Conservation (phyloP, 805 yeast genomes). For the Candida quercuum region DNA sequence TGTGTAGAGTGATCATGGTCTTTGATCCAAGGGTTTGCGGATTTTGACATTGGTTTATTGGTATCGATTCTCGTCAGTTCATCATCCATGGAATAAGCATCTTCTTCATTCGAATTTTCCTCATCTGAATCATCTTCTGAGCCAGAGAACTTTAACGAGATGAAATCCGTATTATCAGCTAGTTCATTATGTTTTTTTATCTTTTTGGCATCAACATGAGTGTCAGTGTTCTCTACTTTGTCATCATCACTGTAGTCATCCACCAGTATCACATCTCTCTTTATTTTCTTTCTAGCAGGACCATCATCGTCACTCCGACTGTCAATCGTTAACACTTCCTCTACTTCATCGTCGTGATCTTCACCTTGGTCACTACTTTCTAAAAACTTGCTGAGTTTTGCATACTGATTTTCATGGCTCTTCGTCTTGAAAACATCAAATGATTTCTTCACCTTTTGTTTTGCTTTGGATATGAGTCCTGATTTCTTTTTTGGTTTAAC, state of each 20-base stretch:
- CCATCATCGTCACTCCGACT: background rate
- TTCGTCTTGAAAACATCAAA: slow-evolving; percentile 20
- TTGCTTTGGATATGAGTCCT: background rate
- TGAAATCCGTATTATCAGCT: slow-evolving; percentile 36
- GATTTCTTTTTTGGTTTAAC: no score
- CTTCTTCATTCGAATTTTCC: slow-evolving; percentile 15
- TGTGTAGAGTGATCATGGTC: slow-evolving; percentile 74
- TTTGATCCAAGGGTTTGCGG: slow-evolving; percentile 64
- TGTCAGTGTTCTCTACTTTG: no score
- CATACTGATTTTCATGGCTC: slow-evolving; percentile 21
- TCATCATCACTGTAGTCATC: slow-evolving; percentile 10
- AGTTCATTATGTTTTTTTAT: slow-evolving; percentile 21
- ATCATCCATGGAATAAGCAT: slow-evolving; percentile 25
- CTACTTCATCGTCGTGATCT: slow-evolving; percentile 1
- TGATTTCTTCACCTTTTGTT: background rate
- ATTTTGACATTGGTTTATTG: slow-evolving; percentile 13
- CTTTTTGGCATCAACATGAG: background rate
- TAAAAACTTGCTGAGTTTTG: slow-evolving; percentile 6
- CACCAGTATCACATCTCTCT: slow-evolving; percentile 2
- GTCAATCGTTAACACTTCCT: background rate
- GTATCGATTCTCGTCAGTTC: slow-evolving; percentile 10
- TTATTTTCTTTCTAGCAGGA: background rate
- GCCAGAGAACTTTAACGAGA: slow-evolving; percentile 32
- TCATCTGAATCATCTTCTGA: slow-evolving; percentile 14
- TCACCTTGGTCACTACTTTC: slow-evolving; percentile 3